phyloP scores from a whole-genome alignment of 202 grass and related monocot genomes.

The Saccharum hybrid region DNA sequence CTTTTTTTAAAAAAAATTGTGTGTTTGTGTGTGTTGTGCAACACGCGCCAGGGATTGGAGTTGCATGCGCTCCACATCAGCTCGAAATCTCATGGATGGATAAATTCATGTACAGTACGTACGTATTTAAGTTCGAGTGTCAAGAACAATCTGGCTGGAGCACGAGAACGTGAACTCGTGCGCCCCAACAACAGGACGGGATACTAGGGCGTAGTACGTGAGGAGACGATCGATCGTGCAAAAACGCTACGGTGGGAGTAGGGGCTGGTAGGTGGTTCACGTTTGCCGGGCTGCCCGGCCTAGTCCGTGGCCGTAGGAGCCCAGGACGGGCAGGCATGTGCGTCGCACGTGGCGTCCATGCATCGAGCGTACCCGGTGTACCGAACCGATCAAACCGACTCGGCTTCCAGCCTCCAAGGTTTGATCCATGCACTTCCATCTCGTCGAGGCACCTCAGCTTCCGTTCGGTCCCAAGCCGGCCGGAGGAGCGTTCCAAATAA shows the following conservation, averaged over 20 bases:
- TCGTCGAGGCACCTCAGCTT: background rate
- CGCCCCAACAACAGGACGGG: background rate
- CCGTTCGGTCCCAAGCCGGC: no score
- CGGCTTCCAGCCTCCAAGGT: background rate
- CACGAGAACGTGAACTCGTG: background rate
- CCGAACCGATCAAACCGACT: background rate
- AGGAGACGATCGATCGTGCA: background rate
- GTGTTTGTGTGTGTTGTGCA: background rate
- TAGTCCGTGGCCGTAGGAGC: background rate
- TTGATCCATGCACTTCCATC: background rate
- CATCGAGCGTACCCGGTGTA: background rate
- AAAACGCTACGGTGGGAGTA: background rate
- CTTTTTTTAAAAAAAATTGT: background rate
- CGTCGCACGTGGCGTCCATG: constrained; percentile 17
- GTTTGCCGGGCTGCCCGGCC: background rate
- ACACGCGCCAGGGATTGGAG: background rate
- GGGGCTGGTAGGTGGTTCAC: background rate
- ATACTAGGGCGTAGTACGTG: background rate
- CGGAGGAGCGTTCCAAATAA: no score
- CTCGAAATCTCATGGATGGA: no score
- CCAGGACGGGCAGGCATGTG: constrained; percentile 9
- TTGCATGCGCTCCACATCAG: no score
- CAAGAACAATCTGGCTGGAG: background rate
- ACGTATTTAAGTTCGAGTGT: background rate
- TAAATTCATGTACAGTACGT: no score